Evolutionary conservation across 2,329 filamentous ascomycete genomes (phyloP), one percentile per base, ranked within the genome.

Genomic region (Zymoseptoria brevis): DNA sequence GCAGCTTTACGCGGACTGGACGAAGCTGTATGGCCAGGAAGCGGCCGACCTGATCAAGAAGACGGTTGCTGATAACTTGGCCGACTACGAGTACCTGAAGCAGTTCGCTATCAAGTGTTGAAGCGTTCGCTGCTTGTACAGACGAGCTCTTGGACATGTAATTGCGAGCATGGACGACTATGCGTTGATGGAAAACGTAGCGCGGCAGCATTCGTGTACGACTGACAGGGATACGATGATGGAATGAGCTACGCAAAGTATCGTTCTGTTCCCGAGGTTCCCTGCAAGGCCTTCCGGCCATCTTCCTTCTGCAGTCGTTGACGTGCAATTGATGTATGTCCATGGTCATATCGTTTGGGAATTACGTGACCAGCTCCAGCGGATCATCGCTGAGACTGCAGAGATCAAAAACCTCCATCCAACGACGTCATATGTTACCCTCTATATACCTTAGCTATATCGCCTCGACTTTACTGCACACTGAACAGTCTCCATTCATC

Each of bases 51-150:
- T 86, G 53, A 93, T 94, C 69, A 79, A 85, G 61, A 78, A 85
- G 67, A 86, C 82, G 11, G 89, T 92, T 45, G 81, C 89, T 61
- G 85, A 82, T 57, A 92, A 90, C 68, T 76, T 89, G 53, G 78
- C 80, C 55, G 81, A 90, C 71, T 94, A 94, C 73, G 87, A 93
- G 74, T 90, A 92, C 71, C 76, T 94, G 74, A 92, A 88, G 81
- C 81, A 84, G 68, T 94, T 90, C 75, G 85, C 85, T 61, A 79
- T 90, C 69, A 82, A 83, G 59, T 35, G 65, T 29, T 65, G 57
- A 62, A 26, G 51, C 35, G 35, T n/a, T 45, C 35, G 35, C 35
- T 45, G 35, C 35, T 45, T 45, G 16, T 11, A 45, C 13, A 45
- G 35, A 45, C 13, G 13, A 4, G 35, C 35, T 45, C 1, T n/a